Percentiles rank a stretch among this genome's conserved stretches.
Evolutionary conservation across 208 protist genomes (phyloP).

Genomic region (Acanthamoeba healyi): DNA sequence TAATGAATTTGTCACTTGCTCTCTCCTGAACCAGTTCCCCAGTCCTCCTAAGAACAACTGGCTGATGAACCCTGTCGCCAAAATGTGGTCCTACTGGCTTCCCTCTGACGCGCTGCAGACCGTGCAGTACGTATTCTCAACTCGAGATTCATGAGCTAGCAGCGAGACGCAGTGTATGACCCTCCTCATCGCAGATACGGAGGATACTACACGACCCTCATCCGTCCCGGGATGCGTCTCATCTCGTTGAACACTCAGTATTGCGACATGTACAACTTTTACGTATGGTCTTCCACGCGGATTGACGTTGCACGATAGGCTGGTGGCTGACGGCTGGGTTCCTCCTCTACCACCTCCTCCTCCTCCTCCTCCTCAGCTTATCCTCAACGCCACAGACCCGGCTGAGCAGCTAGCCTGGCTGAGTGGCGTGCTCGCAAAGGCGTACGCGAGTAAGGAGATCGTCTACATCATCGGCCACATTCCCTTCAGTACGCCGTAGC

Average conservation of each 20-base stretch:
- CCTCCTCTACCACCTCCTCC: too few species aligned
- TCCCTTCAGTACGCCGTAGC: slow-evolving; percentile 20
- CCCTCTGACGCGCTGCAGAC: slow-evolving; percentile 1
- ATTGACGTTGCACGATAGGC: too few species aligned
- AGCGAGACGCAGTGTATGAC: neutral
- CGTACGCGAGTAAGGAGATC: slow-evolving; percentile 7
- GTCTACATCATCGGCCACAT: slow-evolving; percentile 64
- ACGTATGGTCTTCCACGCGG: too few species aligned
- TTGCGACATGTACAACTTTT: slow-evolving; percentile 65
- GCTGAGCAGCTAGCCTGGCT: slow-evolving; percentile 46
- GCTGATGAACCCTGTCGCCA: slow-evolving; percentile 41
- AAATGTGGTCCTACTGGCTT: slow-evolving; percentile 31
- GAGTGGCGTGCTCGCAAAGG: neutral
- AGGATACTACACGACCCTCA: slow-evolving; percentile 38
- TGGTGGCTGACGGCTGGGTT: neutral
- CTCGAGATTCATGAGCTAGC: too few species aligned
- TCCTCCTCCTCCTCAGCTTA: neutral
- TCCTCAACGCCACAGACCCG: slow-evolving; percentile 41
- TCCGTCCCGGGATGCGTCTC: slow-evolving; percentile 5
- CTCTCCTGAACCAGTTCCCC: neutral
- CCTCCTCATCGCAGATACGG: neutral
- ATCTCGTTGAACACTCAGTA: slow-evolving; percentile 65
- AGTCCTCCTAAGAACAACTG: neutral
- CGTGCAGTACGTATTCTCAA: neutral
- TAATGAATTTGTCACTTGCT: neutral